phyloP scores from a whole-genome alignment of 1,139 yeast species.

The Hyphopichia fennica region DNA sequence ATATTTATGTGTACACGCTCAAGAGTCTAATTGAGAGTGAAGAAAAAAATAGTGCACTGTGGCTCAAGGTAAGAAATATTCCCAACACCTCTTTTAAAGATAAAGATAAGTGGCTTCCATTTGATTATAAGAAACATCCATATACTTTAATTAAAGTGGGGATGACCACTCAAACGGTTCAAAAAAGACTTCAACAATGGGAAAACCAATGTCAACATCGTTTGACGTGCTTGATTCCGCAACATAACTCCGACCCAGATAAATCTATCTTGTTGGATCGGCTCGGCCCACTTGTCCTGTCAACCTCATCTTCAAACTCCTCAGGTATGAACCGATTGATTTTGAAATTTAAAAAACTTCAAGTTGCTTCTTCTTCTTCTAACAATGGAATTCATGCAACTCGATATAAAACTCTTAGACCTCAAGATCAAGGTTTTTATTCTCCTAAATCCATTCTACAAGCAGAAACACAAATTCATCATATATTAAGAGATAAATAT shows the following conservation, averaged over 20 bases:
- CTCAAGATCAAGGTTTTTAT: slow-evolving; percentile 32
- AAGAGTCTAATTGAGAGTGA: slow-evolving; percentile 31
- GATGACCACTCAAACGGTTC: slow-evolving; percentile 50
- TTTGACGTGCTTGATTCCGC: slow-evolving; percentile 30
- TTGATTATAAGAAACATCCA: slow-evolving; percentile 37
- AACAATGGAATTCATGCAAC: not conserved
- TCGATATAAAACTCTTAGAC: slow-evolving; percentile 1
- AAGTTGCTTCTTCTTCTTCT: not conserved
- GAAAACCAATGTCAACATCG: slow-evolving; percentile 52
- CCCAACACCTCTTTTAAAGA: slow-evolving; percentile 23
- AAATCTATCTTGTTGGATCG: not conserved
- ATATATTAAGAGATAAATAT: slow-evolving; percentile 27
- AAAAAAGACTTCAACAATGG: slow-evolving; percentile 52
- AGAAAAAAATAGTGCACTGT: slow-evolving; percentile 16
- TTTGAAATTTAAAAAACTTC: not conserved
- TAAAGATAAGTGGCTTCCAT: slow-evolving; percentile 30
- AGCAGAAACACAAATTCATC: slow-evolving; percentile 47
- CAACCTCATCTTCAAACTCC: not conserved
- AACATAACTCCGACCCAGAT: not conserved
- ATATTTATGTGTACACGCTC: slow-evolving; percentile 55
- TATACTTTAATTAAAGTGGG: slow-evolving; percentile 55
- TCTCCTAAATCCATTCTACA: slow-evolving; percentile 23
- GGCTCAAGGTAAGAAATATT: slow-evolving; percentile 33
- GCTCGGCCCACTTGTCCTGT: not conserved
- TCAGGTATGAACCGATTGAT: not conserved